Evolutionary conservation across 2,329 filamentous ascomycete genomes (phyloP).

Genomic region (Venturiaceae sp.): DNA sequence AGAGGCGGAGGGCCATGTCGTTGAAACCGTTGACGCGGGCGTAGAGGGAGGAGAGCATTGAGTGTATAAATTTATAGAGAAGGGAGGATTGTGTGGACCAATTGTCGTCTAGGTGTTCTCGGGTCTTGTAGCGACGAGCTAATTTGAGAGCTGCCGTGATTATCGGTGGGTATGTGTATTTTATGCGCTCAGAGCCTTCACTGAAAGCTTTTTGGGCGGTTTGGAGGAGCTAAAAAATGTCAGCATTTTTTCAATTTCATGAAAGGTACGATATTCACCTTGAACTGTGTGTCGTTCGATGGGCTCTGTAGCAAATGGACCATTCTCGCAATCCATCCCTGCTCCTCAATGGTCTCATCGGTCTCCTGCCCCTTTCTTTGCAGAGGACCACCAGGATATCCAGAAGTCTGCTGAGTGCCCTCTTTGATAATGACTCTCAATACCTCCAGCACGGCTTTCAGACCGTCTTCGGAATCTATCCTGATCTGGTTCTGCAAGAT

Average conservation of each 20-base stretch:
- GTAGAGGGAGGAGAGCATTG: slow-evolving; percentile 76
- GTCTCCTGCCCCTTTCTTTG: slow-evolving; percentile 76
- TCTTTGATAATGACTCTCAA: slow-evolving; percentile 90
- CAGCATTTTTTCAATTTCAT: slow-evolving; percentile 13
- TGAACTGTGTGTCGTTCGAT: slow-evolving; percentile 90
- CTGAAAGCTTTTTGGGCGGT: slow-evolving; percentile 75
- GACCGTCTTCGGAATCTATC: slow-evolving; percentile 66
- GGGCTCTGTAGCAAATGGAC: slow-evolving; percentile 76
- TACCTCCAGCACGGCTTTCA: slow-evolving; percentile 83
- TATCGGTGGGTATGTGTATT: slow-evolving; percentile 87
- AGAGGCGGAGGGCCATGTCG: slow-evolving; percentile 80
- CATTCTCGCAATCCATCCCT: slow-evolving; percentile 90
- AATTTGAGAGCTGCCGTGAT: slow-evolving; percentile 86
- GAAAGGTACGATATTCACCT: slow-evolving; percentile 37
- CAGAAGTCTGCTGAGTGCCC: slow-evolving; percentile 68
- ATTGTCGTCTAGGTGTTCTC: slow-evolving; percentile 77
- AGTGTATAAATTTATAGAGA: slow-evolving; percentile 93
- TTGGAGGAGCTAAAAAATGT: slow-evolving; percentile 57
- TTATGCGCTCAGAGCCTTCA: slow-evolving; percentile 90
- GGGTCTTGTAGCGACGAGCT: slow-evolving; percentile 75
- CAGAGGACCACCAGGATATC: slow-evolving; percentile 68
- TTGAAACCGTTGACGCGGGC: slow-evolving; percentile 77
- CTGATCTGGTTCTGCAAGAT: slow-evolving; percentile 74
- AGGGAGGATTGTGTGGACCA: slow-evolving; percentile 66
- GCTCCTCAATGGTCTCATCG: slow-evolving; percentile 95